A percentile compares a stretch with the other conserved stretches of the same genome.
phyloP scores from a whole-genome alignment of 2,329 filamentous ascomycete species.

The Penicillium sp. region DNA sequence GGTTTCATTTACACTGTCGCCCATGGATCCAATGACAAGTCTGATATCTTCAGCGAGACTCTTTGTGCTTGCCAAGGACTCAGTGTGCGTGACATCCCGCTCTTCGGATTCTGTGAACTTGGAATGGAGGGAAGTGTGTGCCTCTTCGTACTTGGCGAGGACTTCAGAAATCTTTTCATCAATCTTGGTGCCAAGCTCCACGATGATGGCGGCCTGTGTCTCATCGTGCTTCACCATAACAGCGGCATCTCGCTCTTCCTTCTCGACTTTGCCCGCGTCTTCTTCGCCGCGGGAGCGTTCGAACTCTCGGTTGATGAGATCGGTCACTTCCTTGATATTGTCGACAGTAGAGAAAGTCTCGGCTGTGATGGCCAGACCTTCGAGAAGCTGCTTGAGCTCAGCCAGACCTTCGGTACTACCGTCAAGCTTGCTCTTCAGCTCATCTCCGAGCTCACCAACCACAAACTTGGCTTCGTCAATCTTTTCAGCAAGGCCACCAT shows the following conservation, averaged over 20 bases:
- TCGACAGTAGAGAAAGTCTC: constrained; percentile 51
- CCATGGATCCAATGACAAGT: constrained; percentile 80
- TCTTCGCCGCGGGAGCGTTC: constrained; percentile 82
- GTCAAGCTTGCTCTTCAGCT: constrained; percentile 74
- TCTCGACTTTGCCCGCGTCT: constrained; percentile 77
- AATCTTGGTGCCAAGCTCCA: constrained; percentile 58
- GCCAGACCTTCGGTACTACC: constrained; percentile 70
- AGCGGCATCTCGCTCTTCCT: constrained; percentile 61
- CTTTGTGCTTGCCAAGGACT: constrained; percentile 74
- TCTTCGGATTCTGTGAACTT: constrained; percentile 73
- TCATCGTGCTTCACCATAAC: constrained; percentile 63
- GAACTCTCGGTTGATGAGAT: constrained; percentile 80
- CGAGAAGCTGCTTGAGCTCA: constrained; percentile 60
- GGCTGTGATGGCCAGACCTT: constrained; percentile 66
- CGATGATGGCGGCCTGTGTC: constrained; percentile 56
- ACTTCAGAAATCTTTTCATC: constrained; percentile 81
- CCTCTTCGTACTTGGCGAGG: constrained; percentile 84
- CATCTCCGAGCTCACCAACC: constrained; percentile 75
- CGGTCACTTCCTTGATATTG: constrained; percentile 71
- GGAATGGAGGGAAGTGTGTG: constrained; percentile 72
- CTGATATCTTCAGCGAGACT: constrained; percentile 84
- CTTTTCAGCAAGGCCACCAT: constrained; percentile 73
- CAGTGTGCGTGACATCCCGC: constrained; percentile 71
- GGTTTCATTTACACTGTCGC: constrained; percentile 75
- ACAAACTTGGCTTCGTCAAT: constrained; percentile 77